Evolutionary conservation across 768 basidiomycete species (phyloP), one percentile per base, ranked within the genome.

Genomic region (Lactifluus piperatus): DNA sequence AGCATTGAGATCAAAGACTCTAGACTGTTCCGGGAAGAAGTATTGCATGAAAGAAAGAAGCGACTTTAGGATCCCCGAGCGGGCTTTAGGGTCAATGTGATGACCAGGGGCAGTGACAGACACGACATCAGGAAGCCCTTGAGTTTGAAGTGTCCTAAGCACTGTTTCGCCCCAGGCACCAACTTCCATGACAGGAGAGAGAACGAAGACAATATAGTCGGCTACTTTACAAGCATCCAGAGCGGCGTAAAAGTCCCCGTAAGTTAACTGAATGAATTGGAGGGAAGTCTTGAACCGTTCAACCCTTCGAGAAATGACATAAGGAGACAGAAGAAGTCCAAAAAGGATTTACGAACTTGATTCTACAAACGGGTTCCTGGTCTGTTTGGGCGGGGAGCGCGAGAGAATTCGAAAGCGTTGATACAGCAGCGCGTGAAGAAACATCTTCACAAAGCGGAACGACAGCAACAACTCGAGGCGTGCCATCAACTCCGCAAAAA

Each of bases 1-100:
- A 1, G 73, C 71, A 54, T 82, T 77, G 47, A 92, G 71, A 71
- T 94, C 91, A 67, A 84, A 88, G 0, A 98, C 78, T 34, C 85
- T 79, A 8, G 78, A 74, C 66, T 94, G 87, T 24, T 80, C 77
- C 2, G 95, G 95, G 60, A 91, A 89, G 71, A 98, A 99, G 73
- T 97, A 97, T 63, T 86, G 86, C 57, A 94, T 84, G 76, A 97
- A 99, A 10, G 94, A 97, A 9, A 95, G 79, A 5, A 97, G 77
- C 1, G 93, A 97, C 73, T 91, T 94, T 56, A 91, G 73, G 48
- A 93, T 79, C 18, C 81, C 81, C 1, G 81, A 67, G 30, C 82
- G 82, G 32, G 81, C 73, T 72, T 92, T 92, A 5, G 73, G 64
- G 57, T 86, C 86, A 43, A 82, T 70, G 3, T 74, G 66, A 13